Conservation (phyloP, 352 stramenopile species). For the Globisporangium canariense region DNA sequence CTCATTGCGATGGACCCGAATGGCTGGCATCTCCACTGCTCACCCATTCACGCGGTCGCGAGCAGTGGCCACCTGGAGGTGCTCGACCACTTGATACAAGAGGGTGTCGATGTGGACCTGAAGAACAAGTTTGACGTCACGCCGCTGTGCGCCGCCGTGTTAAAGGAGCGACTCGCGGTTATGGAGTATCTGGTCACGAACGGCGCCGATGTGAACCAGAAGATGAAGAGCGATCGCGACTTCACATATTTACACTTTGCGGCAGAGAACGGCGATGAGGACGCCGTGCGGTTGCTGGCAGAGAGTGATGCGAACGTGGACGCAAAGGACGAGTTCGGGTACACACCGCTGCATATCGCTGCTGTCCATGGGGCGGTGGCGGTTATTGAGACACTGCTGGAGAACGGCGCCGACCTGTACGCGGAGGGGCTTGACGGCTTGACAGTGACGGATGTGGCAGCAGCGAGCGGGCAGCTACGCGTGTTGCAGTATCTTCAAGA, state of each 20-base stretch:
- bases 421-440: constrained; percentile 6
- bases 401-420: constrained; percentile 21
- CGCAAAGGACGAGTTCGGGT: constrained; percentile 15
- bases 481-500: constrained; percentile 18
- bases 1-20: constrained; percentile 12
- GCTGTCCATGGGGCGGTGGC: constrained; percentile 19
- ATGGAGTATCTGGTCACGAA: constrained; percentile 19
- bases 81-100: constrained; percentile 11
- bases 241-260: constrained; percentile 28
- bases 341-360: constrained; percentile 28
- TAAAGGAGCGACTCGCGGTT: constrained; percentile 9
- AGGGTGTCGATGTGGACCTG: constrained; percentile 14
- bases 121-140: constrained; percentile 17
- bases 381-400: constrained; percentile 19
- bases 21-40: constrained; percentile 4
- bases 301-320: constrained; percentile 23
- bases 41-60: constrained; percentile 18
- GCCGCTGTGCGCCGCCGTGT: constrained; percentile 15
- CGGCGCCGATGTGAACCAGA: constrained; percentile 18
- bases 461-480: constrained; percentile 19
- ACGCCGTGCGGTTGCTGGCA: constrained; percentile 21
- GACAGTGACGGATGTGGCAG: constrained; percentile 18
- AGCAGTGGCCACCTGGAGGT: constrained; percentile 20
- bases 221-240: constrained; percentile 15
- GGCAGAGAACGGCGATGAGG: constrained; percentile 24